Base-by-base conservation (phyloP, 495 filamentous ascomycete species). In the Xylaria intraflava region DNA sequence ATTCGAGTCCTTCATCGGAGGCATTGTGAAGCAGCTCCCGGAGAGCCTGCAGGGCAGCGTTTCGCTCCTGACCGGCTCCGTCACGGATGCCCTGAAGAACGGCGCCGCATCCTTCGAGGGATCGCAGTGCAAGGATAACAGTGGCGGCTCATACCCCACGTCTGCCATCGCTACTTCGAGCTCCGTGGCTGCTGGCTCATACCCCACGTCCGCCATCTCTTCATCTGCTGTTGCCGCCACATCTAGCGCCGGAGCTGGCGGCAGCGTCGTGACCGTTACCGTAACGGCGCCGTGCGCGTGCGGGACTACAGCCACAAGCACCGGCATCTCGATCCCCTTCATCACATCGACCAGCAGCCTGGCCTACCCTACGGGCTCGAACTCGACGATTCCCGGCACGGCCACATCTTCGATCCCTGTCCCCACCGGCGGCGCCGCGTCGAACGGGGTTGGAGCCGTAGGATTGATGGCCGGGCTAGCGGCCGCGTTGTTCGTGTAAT, bases 11-110 rank as follows among this genome's bases (percentile, higher is more conserved):
- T 64, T 74, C 19, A 62, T 72, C 17, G 58, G 61, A 16, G 60
- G 62, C 31, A 54, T 72, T 45, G 62, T 65, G 49, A 40, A 50
- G 35, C 68, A 69, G 65, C 63, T 76, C 5, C 71, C 73, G 33
- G 19, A 53, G 29, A 57, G 46, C 12, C 60, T 62, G 4, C 48
- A 56, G 27, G 55, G 45, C 11, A 51, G 65, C 33, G 73, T 69
- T 22, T 26, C 45, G 41, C 31, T 55, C 19, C 64, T 70, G 41
- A 58, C 72, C 31, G 46, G 61, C 17, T 56, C 62, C 35, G 66
- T 73, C 62, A 67, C 67, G 46, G 51, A 59, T 26, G 62, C 66
- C 44, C 62, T 75, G 46, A 60, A 67, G 46, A 60, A 55, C 42
- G 19, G 59, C 3, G 31, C 40, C 3, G 27, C 14, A 12, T 39